Conservation (phyloP, 768 basidiomycete species). For the Chalciporus piperatus region DNA sequence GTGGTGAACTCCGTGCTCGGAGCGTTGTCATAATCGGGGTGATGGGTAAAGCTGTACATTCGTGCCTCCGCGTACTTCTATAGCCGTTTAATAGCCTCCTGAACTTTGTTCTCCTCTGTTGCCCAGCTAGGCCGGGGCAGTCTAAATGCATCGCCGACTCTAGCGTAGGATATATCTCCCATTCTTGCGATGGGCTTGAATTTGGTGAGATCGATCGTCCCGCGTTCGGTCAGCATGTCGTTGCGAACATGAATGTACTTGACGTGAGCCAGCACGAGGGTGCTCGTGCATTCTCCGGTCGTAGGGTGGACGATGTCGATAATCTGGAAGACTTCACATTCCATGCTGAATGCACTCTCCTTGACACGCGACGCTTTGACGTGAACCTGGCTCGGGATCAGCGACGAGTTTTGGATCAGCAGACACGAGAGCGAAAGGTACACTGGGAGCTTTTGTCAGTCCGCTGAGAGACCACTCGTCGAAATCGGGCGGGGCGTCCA, state of each 20-base stretch:
- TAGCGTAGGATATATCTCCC: constrained; percentile 39
- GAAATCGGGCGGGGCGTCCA: constrained; percentile 38
- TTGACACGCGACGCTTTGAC: constrained; percentile 41
- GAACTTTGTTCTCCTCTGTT: constrained; percentile 11
- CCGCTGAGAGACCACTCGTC: constrained; percentile 42
- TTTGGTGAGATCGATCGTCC: constrained; percentile 35
- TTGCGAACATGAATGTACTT: constrained; percentile 44
- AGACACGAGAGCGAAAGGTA: neutral
- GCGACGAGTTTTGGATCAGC: neutral
- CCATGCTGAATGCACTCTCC: constrained; percentile 49
- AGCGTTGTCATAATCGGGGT: neutral
- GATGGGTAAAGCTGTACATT: neutral
- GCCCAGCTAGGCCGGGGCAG: constrained; percentile 23
- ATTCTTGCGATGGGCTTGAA: constrained; percentile 35
- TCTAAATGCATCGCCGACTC: constrained; percentile 29
- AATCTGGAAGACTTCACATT: constrained; percentile 36
- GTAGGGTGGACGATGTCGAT: constrained; percentile 36
- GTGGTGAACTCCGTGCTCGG: no score
- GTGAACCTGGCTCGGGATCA: constrained; percentile 25
- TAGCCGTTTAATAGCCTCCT: neutral
- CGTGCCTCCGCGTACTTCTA: constrained; percentile 1
- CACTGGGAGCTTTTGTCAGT: constrained; percentile 35
- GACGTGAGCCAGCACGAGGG: constrained; percentile 39
- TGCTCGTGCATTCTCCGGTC: constrained; percentile 25
- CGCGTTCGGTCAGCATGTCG: constrained; percentile 37